Evolutionary conservation across 495 filamentous ascomycete genomes (phyloP).

Genomic region (Xylaria venustula): DNA sequence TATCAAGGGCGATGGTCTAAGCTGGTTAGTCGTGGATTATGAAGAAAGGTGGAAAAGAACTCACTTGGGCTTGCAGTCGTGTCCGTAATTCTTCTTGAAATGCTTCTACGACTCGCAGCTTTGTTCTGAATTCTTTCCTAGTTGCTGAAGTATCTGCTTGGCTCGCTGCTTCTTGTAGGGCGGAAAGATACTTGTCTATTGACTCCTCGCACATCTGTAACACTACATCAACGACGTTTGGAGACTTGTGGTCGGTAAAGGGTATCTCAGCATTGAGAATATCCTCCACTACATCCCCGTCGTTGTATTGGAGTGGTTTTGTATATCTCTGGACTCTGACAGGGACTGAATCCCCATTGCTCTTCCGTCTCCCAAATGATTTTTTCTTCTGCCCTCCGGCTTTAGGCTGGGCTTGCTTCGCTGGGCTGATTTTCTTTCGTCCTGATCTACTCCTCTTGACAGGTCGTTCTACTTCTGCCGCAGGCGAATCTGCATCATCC

Average conservation of each 20-base stretch:
- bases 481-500: constrained; percentile 10
- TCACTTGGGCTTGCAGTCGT: constrained; percentile 59
- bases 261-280: constrained; percentile 46
- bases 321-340: constrained; percentile 49
- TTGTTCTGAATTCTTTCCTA: constrained; percentile 57
- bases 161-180: constrained; percentile 36
- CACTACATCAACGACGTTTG: constrained; percentile 68
- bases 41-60: constrained; percentile 11
- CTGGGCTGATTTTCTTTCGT: constrained; percentile 30
- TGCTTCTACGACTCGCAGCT: constrained; percentile 63
- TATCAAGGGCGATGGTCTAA: constrained; percentile 61
- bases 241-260: constrained; percentile 57
- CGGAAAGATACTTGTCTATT: constrained; percentile 51
- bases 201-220: constrained; percentile 69
- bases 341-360: constrained; percentile 35
- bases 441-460: constrained; percentile 35
- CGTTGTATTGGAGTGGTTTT: constrained; percentile 27
- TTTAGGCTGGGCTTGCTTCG: constrained; percentile 37
- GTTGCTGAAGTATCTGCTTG: constrained; percentile 39
- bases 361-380: constrained; percentile 16
- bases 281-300: constrained; percentile 39
- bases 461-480: constrained; percentile 22
- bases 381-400: constrained; percentile 21
- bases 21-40: constrained; percentile 10
- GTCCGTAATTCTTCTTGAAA: constrained; percentile 66